These are phyloP conservation scores for Phylloporus rhodoxanthus DNA, from an alignment of 768 basidiomycete species.

Conservation along the genomic window DNA sequence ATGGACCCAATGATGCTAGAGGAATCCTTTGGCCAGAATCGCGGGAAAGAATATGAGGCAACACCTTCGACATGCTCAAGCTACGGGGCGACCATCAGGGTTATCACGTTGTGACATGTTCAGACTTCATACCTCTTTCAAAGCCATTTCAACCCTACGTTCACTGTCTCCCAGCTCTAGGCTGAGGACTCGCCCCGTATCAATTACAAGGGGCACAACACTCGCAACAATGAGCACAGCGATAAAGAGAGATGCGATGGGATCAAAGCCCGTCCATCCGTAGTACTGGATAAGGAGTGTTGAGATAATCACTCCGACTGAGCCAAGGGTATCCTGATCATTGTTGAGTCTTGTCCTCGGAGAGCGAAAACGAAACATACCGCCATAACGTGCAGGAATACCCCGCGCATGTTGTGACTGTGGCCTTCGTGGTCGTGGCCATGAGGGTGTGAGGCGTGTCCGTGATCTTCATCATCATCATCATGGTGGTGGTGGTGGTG, in stretches of 20 bases:
- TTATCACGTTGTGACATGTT: background rate
- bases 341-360: conserved; percentile 6
- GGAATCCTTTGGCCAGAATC: conserved; percentile 97
- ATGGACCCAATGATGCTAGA: conserved; percentile 83
- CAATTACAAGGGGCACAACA: conserved; percentile 91
- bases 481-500: conserved; percentile 21
- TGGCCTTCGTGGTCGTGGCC: conserved; percentile 69
- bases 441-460: conserved; percentile 49
- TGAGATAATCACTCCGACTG: conserved; percentile 96
- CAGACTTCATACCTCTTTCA: conserved; percentile 50
- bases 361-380: conserved; percentile 37
- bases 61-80: conserved; percentile 73
- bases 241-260: conserved; percentile 95
- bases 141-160: conserved; percentile 47
- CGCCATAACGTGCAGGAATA: conserved; percentile 96
- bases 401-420: conserved; percentile 98
- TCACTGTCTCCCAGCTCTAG: conserved; percentile 75
- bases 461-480: conserved; percentile 22
- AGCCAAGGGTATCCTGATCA: conserved; percentile 84
- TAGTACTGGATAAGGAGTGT: conserved; percentile 93
- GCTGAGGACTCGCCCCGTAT: conserved; percentile 83
- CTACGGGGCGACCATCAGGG: conserved; percentile 33
- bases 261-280: conserved; percentile 99
- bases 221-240: conserved; percentile 92
- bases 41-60: conserved; percentile 68